Percentiles rank a stretch among this genome's conserved stretches.
Evolutionary conservation across 352 stramenopile genomes (phyloP).

Genomic region (Pythium myriotylum): DNA sequence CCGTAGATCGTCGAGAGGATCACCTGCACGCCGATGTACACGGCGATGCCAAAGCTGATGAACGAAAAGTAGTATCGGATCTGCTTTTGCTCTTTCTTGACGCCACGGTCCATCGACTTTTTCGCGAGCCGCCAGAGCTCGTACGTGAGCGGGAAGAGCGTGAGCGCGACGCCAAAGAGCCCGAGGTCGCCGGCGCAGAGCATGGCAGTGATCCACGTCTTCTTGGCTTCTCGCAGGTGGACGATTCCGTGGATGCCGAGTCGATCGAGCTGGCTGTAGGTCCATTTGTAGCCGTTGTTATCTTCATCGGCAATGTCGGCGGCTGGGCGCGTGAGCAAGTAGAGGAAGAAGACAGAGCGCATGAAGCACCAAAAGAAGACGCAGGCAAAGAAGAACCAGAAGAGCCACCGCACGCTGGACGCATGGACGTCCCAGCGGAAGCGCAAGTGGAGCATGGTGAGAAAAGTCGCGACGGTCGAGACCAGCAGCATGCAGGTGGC

Average conservation of each 20-base stretch:
- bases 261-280: constrained; percentile 41
- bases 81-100: constrained; percentile 39
- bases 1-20: constrained; percentile 33
- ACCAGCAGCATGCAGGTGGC: background rate
- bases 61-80: constrained; percentile 42
- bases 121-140: constrained; percentile 58
- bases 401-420: constrained; percentile 60
- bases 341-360: constrained; percentile 50
- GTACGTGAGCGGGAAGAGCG: constrained; percentile 56
- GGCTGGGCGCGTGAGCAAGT: constrained; percentile 7
- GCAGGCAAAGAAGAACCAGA: constrained; percentile 63
- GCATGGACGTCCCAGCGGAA: constrained; percentile 26
- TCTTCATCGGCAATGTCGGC: constrained; percentile 10
- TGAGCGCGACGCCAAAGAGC: constrained; percentile 57
- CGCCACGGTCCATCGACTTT: constrained; percentile 67
- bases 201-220: constrained; percentile 34
- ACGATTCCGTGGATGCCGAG: constrained; percentile 52
- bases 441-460: constrained; percentile 26
- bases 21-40: constrained; percentile 36
- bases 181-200: constrained; percentile 51
- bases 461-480: constrained; percentile 16
- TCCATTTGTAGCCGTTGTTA: constrained; percentile 4
- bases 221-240: constrained; percentile 22
- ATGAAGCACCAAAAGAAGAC: constrained; percentile 46
- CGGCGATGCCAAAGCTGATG: constrained; percentile 31